Base-by-base conservation (phyloP, 768 basidiomycete genomes). In the Naganishia friedmannii region DNA sequence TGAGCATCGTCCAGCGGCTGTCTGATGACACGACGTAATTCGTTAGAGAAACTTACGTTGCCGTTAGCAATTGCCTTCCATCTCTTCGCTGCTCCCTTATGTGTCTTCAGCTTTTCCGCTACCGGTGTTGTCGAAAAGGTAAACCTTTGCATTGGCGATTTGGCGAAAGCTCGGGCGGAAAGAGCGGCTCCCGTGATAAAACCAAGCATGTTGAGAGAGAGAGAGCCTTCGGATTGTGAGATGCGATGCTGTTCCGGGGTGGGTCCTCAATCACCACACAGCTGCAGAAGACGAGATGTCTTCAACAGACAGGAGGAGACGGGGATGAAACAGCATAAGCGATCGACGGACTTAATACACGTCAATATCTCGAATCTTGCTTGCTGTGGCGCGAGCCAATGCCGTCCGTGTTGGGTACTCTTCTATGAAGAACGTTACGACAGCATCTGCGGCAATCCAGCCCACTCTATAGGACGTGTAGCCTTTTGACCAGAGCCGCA, bases 11-110 rank as follows among this genome's bases (percentile, higher is more conserved):
- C 19, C 34, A 28, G 9, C 17, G 19, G 42, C 21, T 32, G 13
- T 39, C 51, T 8, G 29, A n/a, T 53, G 53, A 48, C 60, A 53
- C n/a, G n/a, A 26, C 13, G 53, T 55, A 3, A 31, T 7, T 17
- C 13, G 28, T 12, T 55, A 46, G n/a, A 46, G 7, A 5, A n/a
- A 66, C 73, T 72, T 65, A 74, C 75, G 42, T 72, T 57, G 19
- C 79, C 78, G 45, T 76, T 76, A 10, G 78, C 75, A 55, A 77
- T 76, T 3, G 74, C 71, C 54, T 74, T 78, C 73, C 79, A 82
- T 55, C 82, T 54, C 76, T 82, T 82, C 29, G 81, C 80, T 5
- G 81, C 75, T 5, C 82, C 82, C 45, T 78, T 74, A 70, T 83
- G 81, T 3, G 80, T 80, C 72, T 81, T 83, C 34, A 82, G 70